Conservation (phyloP, 2,329 filamentous ascomycete genomes). For the Didymella keratinophila region DNA sequence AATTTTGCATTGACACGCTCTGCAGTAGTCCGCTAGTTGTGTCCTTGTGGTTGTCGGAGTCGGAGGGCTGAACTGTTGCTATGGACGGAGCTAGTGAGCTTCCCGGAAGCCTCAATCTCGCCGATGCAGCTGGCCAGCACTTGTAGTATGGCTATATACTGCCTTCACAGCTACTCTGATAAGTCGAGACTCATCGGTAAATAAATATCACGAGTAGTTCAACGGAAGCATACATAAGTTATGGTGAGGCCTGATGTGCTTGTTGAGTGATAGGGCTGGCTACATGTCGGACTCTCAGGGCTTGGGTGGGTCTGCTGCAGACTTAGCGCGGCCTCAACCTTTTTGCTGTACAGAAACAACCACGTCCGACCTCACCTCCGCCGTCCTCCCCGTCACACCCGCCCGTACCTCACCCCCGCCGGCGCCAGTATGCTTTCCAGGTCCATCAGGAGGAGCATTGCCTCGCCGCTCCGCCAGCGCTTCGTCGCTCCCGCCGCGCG, state of each 20-base stretch:
- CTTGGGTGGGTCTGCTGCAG: conserved; percentile 11
- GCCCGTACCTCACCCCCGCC: conserved; percentile 25
- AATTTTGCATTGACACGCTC: too few relatives aligned
- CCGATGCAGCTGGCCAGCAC: background rate
- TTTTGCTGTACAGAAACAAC: conserved; percentile 6
- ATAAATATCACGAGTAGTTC: background rate
- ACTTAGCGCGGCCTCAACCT: conserved; percentile 18
- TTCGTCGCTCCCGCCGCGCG: conserved; percentile 44
- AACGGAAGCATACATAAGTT: too few relatives aligned
- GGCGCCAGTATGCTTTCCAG: conserved; percentile 50
- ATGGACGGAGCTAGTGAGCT: background rate
- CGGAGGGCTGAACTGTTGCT: background rate
- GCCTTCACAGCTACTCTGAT: background rate
- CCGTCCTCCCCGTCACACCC: conserved; percentile 27
- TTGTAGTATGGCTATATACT: background rate
- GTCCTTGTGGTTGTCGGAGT: background rate
- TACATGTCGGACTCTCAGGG: background rate
- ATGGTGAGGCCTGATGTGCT: background rate
- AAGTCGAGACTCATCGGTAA: background rate
- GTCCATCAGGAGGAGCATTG: conserved; percentile 51
- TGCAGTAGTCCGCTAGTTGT: background rate
- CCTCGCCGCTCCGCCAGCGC: conserved; percentile 51
- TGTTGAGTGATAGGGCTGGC: conserved; percentile 1
- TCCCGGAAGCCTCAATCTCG: background rate
- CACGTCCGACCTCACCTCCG: conserved; percentile 5